These are phyloP conservation scores for Fraxinus angustifolia DNA, from an alignment of 305 asterid species.

Conservation along the genomic window DNA sequence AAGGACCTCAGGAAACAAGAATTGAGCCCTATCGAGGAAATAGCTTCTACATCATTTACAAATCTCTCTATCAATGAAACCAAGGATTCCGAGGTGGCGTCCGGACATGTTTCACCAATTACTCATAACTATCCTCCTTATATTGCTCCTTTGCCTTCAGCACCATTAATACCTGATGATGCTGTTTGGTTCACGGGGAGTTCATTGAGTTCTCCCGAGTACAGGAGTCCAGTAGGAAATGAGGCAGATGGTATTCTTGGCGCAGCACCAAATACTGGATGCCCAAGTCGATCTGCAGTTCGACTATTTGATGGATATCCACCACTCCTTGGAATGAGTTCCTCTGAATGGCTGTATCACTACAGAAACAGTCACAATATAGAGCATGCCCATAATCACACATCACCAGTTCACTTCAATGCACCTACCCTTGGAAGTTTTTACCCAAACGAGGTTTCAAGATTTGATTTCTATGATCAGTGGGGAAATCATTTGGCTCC, in stretches of 20 bases:
- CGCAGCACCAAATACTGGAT: conserved; percentile 53
- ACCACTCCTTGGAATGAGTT: conserved; percentile 67
- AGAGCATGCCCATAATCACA: conserved; percentile 33
- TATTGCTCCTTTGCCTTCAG: conserved; percentile 71
- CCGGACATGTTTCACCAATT: conserved; percentile 32
- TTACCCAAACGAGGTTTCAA: conserved; percentile 34
- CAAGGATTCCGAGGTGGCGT: conserved; percentile 23
- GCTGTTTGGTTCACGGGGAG: conserved; percentile 49
- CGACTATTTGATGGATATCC: conserved; percentile 52
- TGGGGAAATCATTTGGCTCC: conserved; percentile 71
- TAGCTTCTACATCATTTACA: conserved; percentile 40
- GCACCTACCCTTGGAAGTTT: conserved; percentile 35
- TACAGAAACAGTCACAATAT: conserved; percentile 64
- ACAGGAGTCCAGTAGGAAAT: conserved; percentile 15
- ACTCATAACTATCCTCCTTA: conserved; percentile 35
- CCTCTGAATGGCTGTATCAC: conserved; percentile 93
- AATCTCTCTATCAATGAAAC: conserved; percentile 42
- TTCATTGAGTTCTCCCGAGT: not conserved
- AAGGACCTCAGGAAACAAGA: conserved; percentile 31
- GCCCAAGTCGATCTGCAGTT: conserved; percentile 28
- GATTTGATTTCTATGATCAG: conserved; percentile 54
- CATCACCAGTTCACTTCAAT: conserved; percentile 40
- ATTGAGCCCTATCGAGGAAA: conserved; percentile 63
- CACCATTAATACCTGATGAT: conserved; percentile 71
- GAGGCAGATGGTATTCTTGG: conserved; percentile 71